Evolutionary conservation across 331 rosid genomes (phyloP).

Genomic region (Pyrus hybrid): DNA sequence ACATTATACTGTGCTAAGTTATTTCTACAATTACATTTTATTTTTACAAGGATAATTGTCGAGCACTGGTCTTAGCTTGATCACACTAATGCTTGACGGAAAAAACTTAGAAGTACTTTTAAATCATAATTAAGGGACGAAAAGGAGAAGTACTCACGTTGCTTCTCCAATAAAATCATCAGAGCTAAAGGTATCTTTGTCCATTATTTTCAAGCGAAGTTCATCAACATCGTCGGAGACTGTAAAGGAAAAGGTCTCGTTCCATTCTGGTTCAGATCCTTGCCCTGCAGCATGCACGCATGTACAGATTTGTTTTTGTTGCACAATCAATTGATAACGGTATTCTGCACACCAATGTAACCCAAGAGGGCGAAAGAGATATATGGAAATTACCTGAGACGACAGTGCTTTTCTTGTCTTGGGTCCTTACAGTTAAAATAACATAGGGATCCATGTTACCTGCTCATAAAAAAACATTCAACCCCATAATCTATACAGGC

Average conservation of each 20-base stretch:
- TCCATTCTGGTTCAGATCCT: conserved; percentile 73
- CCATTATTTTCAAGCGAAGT: conserved; percentile 57
- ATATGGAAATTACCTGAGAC: conserved; percentile 30
- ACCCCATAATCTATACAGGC: background rate
- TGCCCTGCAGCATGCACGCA: conserved; percentile 25
- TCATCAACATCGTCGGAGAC: conserved; percentile 50
- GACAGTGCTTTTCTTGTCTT: conserved; percentile 65
- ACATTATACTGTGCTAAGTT: too few species aligned
- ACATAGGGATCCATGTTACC: conserved; percentile 77
- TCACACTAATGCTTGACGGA: background rate
- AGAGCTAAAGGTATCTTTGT: conserved; percentile 35
- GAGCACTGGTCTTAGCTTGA: background rate
- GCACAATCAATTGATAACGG: background rate
- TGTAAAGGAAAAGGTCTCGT: conserved; percentile 57
- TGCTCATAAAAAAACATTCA: conserved; percentile 9
- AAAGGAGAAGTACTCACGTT: conserved; percentile 31
- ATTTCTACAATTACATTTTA: too few species aligned
- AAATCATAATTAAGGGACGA: background rate
- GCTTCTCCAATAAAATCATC: conserved; percentile 67
- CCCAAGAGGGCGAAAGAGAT: background rate
- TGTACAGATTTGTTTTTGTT: background rate
- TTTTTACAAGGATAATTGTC: too few species aligned
- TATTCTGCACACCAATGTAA: background rate
- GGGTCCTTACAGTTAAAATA: conserved; percentile 52
- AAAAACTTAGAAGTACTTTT: too few species aligned